Evolutionary conservation across 495 filamentous ascomycete species (phyloP), one percentile per base, ranked within the genome.

Genomic region (Thozetella sp.): DNA sequence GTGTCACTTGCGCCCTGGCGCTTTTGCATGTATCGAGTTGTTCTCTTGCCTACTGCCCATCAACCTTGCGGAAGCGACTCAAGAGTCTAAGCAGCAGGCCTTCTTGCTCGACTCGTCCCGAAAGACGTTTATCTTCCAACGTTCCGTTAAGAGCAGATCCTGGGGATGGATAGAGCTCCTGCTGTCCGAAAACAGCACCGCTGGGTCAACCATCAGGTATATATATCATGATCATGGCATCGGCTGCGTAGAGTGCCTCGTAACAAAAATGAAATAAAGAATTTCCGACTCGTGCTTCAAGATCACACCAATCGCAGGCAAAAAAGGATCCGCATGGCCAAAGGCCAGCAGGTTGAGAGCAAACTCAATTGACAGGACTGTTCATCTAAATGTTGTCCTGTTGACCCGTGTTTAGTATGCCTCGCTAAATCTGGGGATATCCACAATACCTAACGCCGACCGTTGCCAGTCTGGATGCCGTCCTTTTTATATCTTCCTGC

Each of bases 41-140:
- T 90, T 90, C 86, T 90, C 86, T 88, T 88, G 87, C 88, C 84
- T 78, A 73, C 76, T 78, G 82, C 74, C 82, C 88, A 89, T 73
- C 58, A 73, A 72, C 76, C 75, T 71, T 69, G 72, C 72, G 73
- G 77, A 72, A 62, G 71, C 63, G 71, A 68, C 74, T 63, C 60
- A 54, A 65, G 67, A 69, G 72, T 70, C 75, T 70, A 81, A 78
- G 79, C 85, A 72, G 74, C 78, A 70, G 83, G 88, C 87, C 87
- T 90, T 90, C 86, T 82, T 67, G 72, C 81, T 84, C 87, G 81
- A 75, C 52, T 53, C 71, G 67, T 66, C 65, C 68, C 56, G 64
- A 64, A 62, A 69, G 60, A 72, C 68, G 64, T 54, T 60, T 67
- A 78, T 93, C 83, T 93, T 52, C 79, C 79, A 81, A 80, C 76